These are phyloP conservation scores for Teratosphaeria epicoccoides DNA, from an alignment of 2,329 filamentous ascomycete species.

Conservation along the genomic window DNA sequence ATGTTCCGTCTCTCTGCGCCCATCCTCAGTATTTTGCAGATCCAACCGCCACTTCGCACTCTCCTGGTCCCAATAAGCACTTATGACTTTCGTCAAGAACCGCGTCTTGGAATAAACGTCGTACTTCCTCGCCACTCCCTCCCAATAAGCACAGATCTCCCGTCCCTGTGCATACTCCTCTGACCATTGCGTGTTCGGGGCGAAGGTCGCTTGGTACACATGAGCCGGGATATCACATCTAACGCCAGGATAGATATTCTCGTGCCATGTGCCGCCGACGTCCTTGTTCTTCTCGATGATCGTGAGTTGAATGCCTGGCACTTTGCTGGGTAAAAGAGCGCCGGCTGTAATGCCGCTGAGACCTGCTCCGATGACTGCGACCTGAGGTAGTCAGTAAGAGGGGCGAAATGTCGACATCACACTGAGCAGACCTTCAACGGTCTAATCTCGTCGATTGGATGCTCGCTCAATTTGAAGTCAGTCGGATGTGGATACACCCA, in stretches of 20 bases:
- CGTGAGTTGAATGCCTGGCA: not conserved
- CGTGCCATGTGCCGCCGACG: not conserved
- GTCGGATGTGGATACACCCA: constrained; percentile 21
- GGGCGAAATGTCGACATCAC: constrained; percentile 14
- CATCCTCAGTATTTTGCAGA: constrained; percentile 31
- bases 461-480: constrained; percentile 19
- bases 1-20: constrained; percentile 27
- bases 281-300: not conserved
- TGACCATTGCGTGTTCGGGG: not conserved
- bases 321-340: not conserved
- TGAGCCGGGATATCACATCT: not conserved
- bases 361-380: constrained; percentile 40
- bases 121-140: constrained; percentile 51
- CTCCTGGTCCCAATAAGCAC: constrained; percentile 45
- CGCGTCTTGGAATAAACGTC: constrained; percentile 39
- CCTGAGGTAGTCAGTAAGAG: constrained; percentile 18
- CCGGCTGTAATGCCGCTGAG: constrained; percentile 34
- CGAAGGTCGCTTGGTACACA: not conserved
- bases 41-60: constrained; percentile 48
- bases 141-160: constrained; percentile 60
- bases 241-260: not conserved
- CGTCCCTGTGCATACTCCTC: constrained; percentile 51
- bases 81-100: constrained; percentile 46
- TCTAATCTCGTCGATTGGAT: constrained; percentile 19
- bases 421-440: constrained; percentile 11